These are phyloP conservation scores for Leishmania braziliensis DNA, from an alignment of 208 protist species.

Conservation along the genomic window DNA sequence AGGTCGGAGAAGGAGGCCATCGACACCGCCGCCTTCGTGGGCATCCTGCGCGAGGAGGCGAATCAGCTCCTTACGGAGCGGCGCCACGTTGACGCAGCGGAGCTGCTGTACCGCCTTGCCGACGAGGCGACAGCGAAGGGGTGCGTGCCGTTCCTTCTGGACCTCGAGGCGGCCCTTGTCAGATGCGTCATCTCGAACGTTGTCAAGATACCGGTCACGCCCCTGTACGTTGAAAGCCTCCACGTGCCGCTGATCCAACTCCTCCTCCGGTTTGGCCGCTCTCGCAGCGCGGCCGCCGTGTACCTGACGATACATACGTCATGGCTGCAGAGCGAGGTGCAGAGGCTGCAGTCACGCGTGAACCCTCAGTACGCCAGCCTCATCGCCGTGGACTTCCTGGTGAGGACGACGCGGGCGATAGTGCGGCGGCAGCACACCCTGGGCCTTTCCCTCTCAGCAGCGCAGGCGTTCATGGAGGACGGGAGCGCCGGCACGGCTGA, in stretches of 20 bases:
- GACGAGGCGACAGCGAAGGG: constrained; percentile 52
- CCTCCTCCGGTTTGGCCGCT: constrained; percentile 74
- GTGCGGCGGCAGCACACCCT: constrained; percentile 74
- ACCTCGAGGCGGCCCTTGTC: constrained; percentile 71
- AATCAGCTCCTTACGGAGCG: constrained; percentile 69
- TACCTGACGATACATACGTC: constrained; percentile 70
- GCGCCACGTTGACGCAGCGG: constrained; percentile 66
- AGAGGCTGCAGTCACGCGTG: constrained; percentile 68
- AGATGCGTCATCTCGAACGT: constrained; percentile 45
- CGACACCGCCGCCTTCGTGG: constrained; percentile 65
- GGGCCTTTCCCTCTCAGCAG: constrained; percentile 32
- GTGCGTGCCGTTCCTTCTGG: constrained; percentile 69
- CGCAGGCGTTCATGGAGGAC: constrained; percentile 22
- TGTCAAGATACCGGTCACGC: constrained; percentile 57
- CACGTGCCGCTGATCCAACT: constrained; percentile 83
- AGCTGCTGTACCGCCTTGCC: constrained; percentile 63
- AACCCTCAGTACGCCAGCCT: constrained; percentile 59
- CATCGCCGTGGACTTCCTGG: constrained; percentile 80
- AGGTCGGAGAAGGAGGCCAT: constrained; percentile 26
- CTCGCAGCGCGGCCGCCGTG: constrained; percentile 44
- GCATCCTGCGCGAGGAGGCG: constrained; percentile 71
- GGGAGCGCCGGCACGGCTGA: background rate
- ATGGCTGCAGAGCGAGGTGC: constrained; percentile 75
- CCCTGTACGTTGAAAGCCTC: constrained; percentile 73
- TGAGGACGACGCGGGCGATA: constrained; percentile 55